Evolutionary conservation across 768 basidiomycete genomes (phyloP).

Genomic region (Omphalotus guepiniiformis): DNA sequence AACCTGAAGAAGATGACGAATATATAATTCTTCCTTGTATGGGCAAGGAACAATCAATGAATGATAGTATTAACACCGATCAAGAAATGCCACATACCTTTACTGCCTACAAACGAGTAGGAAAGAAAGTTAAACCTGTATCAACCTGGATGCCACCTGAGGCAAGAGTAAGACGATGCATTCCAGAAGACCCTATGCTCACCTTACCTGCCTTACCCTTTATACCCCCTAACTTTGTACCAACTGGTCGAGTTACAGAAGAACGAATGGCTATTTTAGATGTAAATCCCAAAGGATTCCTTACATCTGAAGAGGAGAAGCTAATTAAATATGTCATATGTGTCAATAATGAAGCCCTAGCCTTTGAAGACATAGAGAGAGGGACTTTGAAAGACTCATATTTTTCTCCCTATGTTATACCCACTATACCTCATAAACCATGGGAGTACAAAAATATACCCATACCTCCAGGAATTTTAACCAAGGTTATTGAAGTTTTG

Average conservation of each 20-base stretch:
- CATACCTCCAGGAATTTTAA: conserved; percentile 25
- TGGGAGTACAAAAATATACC: conserved; percentile 26
- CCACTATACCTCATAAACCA: conserved; percentile 25
- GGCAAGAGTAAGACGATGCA: conserved; percentile 20
- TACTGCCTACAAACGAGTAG: too few species aligned
- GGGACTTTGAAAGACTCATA: conserved; percentile 15
- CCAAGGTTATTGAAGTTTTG: conserved; percentile 21
- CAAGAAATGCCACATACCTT: too few species aligned
- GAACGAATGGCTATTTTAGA: conserved; percentile 21
- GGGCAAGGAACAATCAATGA: too few species aligned
- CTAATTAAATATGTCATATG: conserved; percentile 26
- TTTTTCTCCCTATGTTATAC: conserved; percentile 16
- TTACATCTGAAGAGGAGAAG: conserved; percentile 31
- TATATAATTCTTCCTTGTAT: too few species aligned
- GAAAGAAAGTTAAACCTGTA: too few species aligned
- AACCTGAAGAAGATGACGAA: too few species aligned
- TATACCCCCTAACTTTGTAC: conserved; percentile 28
- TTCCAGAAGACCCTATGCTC: conserved; percentile 31
- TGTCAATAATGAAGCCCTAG: conserved; percentile 29
- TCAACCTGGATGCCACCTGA: too few species aligned
- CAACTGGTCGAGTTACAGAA: conserved; percentile 20
- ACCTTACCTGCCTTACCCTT: conserved; percentile 22
- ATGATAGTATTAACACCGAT: too few species aligned
- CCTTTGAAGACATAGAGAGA: conserved; percentile 25
- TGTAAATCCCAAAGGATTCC: conserved; percentile 25